phyloP scores from a whole-genome alignment of 1,284 basidiomycete species.

The Rhizopogon hawkerae region DNA sequence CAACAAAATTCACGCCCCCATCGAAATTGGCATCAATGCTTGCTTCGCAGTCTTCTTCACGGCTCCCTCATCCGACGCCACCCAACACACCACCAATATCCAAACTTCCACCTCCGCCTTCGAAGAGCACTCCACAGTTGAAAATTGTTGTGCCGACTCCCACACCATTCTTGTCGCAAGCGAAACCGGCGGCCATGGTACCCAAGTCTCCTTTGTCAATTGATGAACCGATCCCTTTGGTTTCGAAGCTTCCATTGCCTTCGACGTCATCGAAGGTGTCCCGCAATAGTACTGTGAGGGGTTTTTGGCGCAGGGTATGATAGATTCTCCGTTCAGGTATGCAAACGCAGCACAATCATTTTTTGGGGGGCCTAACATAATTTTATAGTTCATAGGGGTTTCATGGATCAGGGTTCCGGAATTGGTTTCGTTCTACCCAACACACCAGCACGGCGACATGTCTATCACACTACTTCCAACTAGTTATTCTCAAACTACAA shows the following conservation, averaged over 20 bases:
- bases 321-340: constrained; percentile 9
- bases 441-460: not conserved
- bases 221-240: not conserved
- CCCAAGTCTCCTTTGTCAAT: constrained; percentile 21
- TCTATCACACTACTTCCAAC: not conserved
- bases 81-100: constrained; percentile 8
- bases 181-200: constrained; percentile 9
- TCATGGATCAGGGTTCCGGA: constrained; percentile 5
- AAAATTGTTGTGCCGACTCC: constrained; percentile 11
- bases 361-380: constrained; percentile 4
- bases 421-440: constrained; percentile 2
- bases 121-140: constrained; percentile 9
- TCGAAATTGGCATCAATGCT: constrained; percentile 25
- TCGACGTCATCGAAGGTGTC: constrained; percentile 14
- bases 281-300: constrained; percentile 23
- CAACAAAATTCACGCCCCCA: constrained; percentile 23
- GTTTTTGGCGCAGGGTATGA: constrained; percentile 26
- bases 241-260: constrained; percentile 1
- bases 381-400: constrained; percentile 2
- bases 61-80: constrained; percentile 6
- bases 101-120: constrained; percentile 16
- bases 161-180: not conserved
- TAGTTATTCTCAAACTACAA: not conserved
- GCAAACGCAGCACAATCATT: not conserved
- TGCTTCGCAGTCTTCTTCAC: constrained; percentile 17